Conservation (phyloP, 2,329 filamentous ascomycete species). For the Epichloe sibirici region DNA sequence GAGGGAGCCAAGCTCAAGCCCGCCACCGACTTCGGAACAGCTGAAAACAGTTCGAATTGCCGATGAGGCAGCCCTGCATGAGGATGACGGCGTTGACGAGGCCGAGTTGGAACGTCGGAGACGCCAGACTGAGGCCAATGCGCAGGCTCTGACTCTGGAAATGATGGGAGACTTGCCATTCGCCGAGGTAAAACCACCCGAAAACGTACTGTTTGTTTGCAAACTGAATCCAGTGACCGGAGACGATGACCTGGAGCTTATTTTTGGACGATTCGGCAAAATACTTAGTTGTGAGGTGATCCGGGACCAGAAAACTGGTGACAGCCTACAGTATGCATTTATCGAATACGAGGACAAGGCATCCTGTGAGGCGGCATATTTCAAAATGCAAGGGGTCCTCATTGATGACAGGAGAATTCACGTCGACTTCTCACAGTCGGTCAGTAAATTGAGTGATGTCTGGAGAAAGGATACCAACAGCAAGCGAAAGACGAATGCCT, state of each 20-base stretch:
- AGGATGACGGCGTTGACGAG: slow-evolving; percentile 59
- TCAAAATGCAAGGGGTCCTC: slow-evolving; percentile 96
- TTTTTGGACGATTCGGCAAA: slow-evolving; percentile 92
- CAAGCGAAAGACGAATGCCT: slow-evolving; percentile 51
- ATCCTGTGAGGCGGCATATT: slow-evolving; percentile 88
- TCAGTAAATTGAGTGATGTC: slow-evolving; percentile 71
- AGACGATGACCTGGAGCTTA: slow-evolving; percentile 86
- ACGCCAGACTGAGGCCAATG: slow-evolving; percentile 79
- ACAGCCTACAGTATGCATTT: slow-evolving; percentile 94
- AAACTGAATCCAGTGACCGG: slow-evolving; percentile 95
- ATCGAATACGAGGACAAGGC: slow-evolving; percentile 92
- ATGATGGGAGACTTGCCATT: slow-evolving; percentile 97
- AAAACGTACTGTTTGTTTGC: slow-evolving; percentile 96
- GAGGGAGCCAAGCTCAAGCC: slow-evolving; percentile 66
- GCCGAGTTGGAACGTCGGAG: slow-evolving; percentile 69
- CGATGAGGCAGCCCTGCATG: slow-evolving; percentile 72
- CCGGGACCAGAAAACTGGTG: slow-evolving; percentile 81
- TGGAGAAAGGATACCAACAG: slow-evolving; percentile 80
- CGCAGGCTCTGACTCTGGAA: slow-evolving; percentile 87
- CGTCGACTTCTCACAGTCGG: slow-evolving; percentile 96
- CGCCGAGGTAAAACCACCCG: slow-evolving; percentile 91
- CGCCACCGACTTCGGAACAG: slow-evolving; percentile 71
- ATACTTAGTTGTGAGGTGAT: slow-evolving; percentile 96
- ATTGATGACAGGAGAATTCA: slow-evolving; percentile 97
- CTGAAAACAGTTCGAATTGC: slow-evolving; percentile 84